Base-by-base conservation (phyloP, 2,329 filamentous ascomycete genomes). In the Penicillium sp. region DNA sequence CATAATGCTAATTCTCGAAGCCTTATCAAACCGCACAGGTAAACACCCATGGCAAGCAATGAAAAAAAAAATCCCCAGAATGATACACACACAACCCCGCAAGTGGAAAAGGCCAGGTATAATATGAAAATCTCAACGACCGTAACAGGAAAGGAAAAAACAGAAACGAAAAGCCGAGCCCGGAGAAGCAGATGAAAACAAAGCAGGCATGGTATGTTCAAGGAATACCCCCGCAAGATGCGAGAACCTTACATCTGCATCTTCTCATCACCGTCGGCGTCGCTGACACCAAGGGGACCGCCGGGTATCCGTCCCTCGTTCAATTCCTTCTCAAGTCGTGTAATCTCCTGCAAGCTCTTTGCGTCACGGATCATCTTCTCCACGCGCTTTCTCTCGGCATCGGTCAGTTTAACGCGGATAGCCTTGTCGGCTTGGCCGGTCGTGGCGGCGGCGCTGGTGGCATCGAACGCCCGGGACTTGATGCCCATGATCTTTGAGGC, bases 351-450 rank as follows among this genome's bases (percentile, higher is more conserved):
- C 73, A 99, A 77, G 73, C 90, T 96, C 76, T 90, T 93, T 6
- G 95, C 94, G 73, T 91, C 92, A 78, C 88, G 88, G 77, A 99
- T 96, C 80, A 94, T 85, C 73, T 92, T 89, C 79, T 96, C 89
- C 64, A 98, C 86, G 66, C 88, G 86, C 83, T 90, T 90, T 82
- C 90, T 91, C 85, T 99, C 95, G 74, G 89, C 89, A 40, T 94
- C 92, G 4, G 93, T 97, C 69, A 97, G 83, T 79, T 93, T 91
- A 70, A 94, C 90, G 56, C 90, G 86, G 66, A 92, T 89, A 59
- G 91, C 86, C 77, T 90, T 91, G 38, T 84, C 80, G 4, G 75
- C 68, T 24, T 79, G 76, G 19, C 73, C 74, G 40, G 81, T 79
- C 10, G 81, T 75, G 10, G 81, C 75, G 12, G 82, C 68, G 1